Evolutionary conservation across 1,139 yeast genomes (phyloP).

Genomic region (Suhomyces bolitotheri): DNA sequence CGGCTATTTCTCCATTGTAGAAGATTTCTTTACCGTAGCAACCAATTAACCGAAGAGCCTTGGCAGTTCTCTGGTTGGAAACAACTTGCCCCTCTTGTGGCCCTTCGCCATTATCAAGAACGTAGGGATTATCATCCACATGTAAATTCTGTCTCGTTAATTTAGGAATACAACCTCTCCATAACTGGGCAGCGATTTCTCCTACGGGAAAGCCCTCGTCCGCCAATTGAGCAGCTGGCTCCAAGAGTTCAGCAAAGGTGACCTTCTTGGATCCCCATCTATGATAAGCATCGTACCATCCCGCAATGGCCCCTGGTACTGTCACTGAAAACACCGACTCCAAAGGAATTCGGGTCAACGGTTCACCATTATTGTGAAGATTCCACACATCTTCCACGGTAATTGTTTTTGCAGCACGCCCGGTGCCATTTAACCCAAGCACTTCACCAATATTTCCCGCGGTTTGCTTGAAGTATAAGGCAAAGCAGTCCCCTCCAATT

Average conservation of each 20-base stretch:
- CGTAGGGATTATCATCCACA: slow-evolving; percentile 36
- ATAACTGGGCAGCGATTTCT: slow-evolving; percentile 55
- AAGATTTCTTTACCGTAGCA: slow-evolving; percentile 62
- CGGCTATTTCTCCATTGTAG: slow-evolving; percentile 68
- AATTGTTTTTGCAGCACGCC: slow-evolving; percentile 60
- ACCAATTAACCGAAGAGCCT: slow-evolving; percentile 54
- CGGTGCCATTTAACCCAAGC: slow-evolving; percentile 75
- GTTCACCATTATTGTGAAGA: slow-evolving; percentile 41
- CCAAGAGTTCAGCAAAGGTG: slow-evolving; percentile 55
- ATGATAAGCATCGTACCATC: slow-evolving; percentile 69
- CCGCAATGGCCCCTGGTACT: slow-evolving; percentile 79
- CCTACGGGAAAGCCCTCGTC: slow-evolving; percentile 67
- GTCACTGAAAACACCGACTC: slow-evolving; percentile 62
- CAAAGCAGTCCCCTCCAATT: slow-evolving; percentile 81
- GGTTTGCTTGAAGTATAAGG: slow-evolving; percentile 55
- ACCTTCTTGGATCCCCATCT: slow-evolving; percentile 76
- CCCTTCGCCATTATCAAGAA: slow-evolving; percentile 34
- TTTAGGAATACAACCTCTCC: slow-evolving; percentile 44
- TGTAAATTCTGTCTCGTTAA: slow-evolving; percentile 39
- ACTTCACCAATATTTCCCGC: slow-evolving; percentile 43
- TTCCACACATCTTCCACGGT: slow-evolving; percentile 51
- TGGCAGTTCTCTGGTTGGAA: slow-evolving; percentile 53
- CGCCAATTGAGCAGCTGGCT: slow-evolving; percentile 73
- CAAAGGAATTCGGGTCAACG: slow-evolving; percentile 42
- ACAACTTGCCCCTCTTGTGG: slow-evolving; percentile 52